Conservation (phyloP, 2,329 filamentous ascomycete species). For the Fusarium denticulatum region DNA sequence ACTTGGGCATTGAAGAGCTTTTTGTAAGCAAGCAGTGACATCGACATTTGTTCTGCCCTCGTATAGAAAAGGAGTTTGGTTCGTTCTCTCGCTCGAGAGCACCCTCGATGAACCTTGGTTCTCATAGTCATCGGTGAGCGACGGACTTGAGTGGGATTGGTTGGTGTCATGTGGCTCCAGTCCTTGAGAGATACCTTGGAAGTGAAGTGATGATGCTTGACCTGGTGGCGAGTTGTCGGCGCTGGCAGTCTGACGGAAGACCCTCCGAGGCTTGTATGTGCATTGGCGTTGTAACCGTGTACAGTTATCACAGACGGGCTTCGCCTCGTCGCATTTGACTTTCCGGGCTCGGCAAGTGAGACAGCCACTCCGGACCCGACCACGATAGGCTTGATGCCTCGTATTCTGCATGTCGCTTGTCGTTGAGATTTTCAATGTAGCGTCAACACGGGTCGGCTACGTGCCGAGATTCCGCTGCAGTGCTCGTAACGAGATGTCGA, state of each 20-base stretch:
- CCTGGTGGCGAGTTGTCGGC: background rate
- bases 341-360: background rate
- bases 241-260: background rate
- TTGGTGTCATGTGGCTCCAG: accelerated
- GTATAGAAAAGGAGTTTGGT: background rate
- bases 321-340: background rate
- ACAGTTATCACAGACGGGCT: background rate
- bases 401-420: background rate
- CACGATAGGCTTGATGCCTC: background rate
- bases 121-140: background rate
- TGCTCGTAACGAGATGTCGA: background rate
- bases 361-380: background rate
- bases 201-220: background rate
- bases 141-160: background rate
- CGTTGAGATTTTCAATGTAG: too few relatives aligned
- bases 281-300: background rate
- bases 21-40: background rate
- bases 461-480: background rate
- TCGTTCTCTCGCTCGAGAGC: background rate
- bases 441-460: background rate
- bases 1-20: background rate
- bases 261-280: background rate
- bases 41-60: background rate
- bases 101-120: accelerated
- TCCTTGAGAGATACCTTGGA: background rate